Evolutionary conservation across 2,329 filamentous ascomycete species (phyloP), one percentile per base, ranked within the genome.

Genomic region (Coniochaeta sp.): DNA sequence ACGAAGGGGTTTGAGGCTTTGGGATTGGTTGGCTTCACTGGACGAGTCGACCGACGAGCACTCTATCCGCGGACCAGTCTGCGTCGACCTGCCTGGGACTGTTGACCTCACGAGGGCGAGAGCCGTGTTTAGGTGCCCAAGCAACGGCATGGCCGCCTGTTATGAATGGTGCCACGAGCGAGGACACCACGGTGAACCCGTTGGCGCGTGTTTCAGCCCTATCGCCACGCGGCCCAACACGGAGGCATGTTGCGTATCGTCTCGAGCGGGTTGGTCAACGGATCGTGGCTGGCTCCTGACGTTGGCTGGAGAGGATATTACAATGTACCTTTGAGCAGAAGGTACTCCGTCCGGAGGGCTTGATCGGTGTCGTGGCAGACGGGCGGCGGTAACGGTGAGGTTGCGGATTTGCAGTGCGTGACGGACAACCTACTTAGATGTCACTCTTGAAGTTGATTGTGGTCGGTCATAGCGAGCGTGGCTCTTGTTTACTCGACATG

Each of bases 151-250:
- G 18, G 20, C 20, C 4, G 27, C 38, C 38, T 24, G 2, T 42
- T 26, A 22, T 18, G 38, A 22, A 26, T 42, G 35, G 35, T 24
- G 35, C 35, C 20, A 24, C 18, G 7, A 24, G 18, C 3, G n/a
- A 24, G 10, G 18, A 40, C 22, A 24, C 20, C 6, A 42, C n/a
- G n/a, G n/a, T n/a, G 38, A 42, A 26, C 7, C 12, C 4, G 38
- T 42, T 42, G 38, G 38, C 38, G 38, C 38, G 10, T 42, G 38
- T 42, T 42, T 42, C 38, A 42, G 38, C 38, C 35, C 38, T 42
- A 42, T 26, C 26, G 20, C 12, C 10, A 24, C 5, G 18, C 38
- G 26, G 22, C 38, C 38, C 22, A 13, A 18, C n/a, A 8, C 3
- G 10, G 10, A 26, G 6, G 20, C 18, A 7, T 4, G 12, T 7